Conservation (phyloP, 164 flowering plant species). For the Macadamia integrifolia region DNA sequence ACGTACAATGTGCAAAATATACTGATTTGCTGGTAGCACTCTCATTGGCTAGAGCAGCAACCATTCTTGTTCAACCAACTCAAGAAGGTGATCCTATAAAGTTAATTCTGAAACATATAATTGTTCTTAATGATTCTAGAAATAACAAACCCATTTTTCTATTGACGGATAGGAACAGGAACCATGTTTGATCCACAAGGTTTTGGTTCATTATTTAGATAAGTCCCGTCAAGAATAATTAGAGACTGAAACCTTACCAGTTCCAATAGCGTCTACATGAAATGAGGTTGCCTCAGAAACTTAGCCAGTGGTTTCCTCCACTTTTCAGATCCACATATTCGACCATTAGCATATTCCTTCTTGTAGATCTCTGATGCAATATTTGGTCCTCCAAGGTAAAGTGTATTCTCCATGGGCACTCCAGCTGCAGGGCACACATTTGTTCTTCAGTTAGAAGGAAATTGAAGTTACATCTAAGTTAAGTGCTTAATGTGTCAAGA, state of each 20-base stretch:
- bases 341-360: slow-evolving; percentile 94
- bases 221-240: background rate
- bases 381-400: slow-evolving; percentile 93
- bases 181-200: too few species aligned
- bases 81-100: background rate
- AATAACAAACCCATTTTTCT: too few species aligned
- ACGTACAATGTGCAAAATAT: slow-evolving; percentile 94
- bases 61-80: slow-evolving; percentile 60
- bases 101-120: background rate
- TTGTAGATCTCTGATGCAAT: slow-evolving; percentile 93
- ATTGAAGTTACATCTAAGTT: too few species aligned
- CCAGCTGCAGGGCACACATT: slow-evolving; percentile 81
- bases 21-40: slow-evolving; percentile 98
- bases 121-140: background rate
- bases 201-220: background rate
- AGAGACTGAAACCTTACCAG: slow-evolving; percentile 36
- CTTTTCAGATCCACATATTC: slow-evolving; percentile 86
- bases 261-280: slow-evolving; percentile 84
- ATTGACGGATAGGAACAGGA: too few species aligned
- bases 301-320: slow-evolving; percentile 86
- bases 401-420: slow-evolving; percentile 72
- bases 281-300: slow-evolving; percentile 86
- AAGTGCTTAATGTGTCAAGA: too few species aligned
- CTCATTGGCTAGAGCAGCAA: slow-evolving; percentile 91
- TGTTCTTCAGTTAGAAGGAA: too few species aligned